Evolutionary conservation across 2,329 filamentous ascomycete species (phyloP), one percentile per base, ranked within the genome.

Genomic region (Hirsutella rhossiliensis): DNA sequence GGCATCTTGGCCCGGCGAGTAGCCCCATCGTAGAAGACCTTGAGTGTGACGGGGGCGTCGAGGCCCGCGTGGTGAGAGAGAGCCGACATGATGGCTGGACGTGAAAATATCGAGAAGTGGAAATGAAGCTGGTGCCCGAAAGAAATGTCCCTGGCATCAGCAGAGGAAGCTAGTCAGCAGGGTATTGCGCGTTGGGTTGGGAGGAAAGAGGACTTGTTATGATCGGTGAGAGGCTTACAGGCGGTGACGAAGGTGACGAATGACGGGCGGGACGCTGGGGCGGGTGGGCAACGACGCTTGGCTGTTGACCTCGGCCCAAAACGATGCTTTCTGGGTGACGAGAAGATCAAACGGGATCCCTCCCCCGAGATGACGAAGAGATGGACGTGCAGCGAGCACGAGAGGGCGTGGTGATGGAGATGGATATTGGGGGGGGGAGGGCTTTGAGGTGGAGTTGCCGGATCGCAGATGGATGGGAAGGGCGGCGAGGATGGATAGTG

Each of bases 1-100:
- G 87, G 84, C 51, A 97, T 75, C 75, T 94, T 96, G 70, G 94
- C 85, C 55, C 88, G 84, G 57, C 84, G 81, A 56, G 81, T 84
- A 56, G 67, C 70, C 47, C 86, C 86, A 58, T 88, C 79, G 58
- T 84, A 79, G 57, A 78, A 76, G 59, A 94, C 75, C 72, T 97
- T 97, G 68, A 96, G 71, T 52, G 84, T 87, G 65, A 97, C 84
- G 49, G 57, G 50, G 52, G 56, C 50, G 42, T 64, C 62, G 30
- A 55, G 53, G 37, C 49, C 49, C 27, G 53, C 40, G 48, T 46
- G 45, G 32, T 43, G 47, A 32, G 52, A 43, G 30, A 48, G 45
- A 36, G 58, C 52, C 49, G 59, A 53, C 58, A 62, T 62, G 46
- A 45, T 47, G 44, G 31, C 28, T 19, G n/a, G 2, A n/a, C 11